Evolutionary conservation across 768 basidiomycete species (phyloP), one percentile per base, ranked within the genome.

Genomic region (Suillus spraguei): DNA sequence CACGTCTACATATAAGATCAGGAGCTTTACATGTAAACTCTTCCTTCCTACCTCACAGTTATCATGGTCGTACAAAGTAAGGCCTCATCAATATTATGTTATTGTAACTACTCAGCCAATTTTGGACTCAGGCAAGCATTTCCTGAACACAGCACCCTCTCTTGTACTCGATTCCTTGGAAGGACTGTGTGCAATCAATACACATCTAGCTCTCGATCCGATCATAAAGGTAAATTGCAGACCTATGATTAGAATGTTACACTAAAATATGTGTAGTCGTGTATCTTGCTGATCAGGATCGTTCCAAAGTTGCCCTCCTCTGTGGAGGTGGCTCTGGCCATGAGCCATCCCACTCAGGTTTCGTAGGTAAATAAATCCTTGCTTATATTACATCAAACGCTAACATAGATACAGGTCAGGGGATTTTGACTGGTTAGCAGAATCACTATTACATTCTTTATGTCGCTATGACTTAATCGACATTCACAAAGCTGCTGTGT

Each of bases 281-380:
- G 47, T 87, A 89, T 69, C 75, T 85, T 59, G 77, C 84, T 32
- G 67, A 76, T n/a, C 82, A 75, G 38, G 85, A 90, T 72, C 82
- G 78, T 62, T 82, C 84, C 28, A 87, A 87, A 71, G 94, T 95
- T 49, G 85, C 90, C 3, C 79, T 95, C 16, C 80, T 95, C 68
- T 93, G 90, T 69, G 93, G 93, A 10, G 93, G 94, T 6, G 93
- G 94, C 38, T 87, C 89, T 32, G 92, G 96, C 5, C 96, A 97
- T 71, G 96, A 97, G 70, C 96, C 96, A 8, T 85, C 94, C 17
- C 94, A 95, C 76, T 86, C 92, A 5, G 91, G 87, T 2, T 95
- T 91, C 68, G 94, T 97, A n/a, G 95, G 94, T 89, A 65, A 66
- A 82, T 72, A 49, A 24, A 22, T 17, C 14, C 13, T 10, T 66